Conservation (phyloP, 441 rosid species). For the Erysimum pusillum region DNA sequence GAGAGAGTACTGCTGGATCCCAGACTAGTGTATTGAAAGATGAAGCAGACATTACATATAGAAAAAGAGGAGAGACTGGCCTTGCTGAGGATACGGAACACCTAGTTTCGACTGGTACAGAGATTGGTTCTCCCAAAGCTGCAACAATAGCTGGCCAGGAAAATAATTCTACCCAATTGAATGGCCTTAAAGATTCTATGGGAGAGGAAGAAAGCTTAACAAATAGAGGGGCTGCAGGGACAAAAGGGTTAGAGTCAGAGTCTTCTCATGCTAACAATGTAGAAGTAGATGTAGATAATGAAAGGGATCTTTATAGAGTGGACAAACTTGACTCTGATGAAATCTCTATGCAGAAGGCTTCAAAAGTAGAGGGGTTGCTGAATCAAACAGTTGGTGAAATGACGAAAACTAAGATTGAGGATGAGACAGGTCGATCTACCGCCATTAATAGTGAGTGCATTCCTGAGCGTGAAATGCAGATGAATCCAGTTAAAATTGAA, state of each 20-base stretch:
- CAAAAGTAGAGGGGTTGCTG: conserved; percentile 55
- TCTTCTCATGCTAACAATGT: conserved; percentile 72
- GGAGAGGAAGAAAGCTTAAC: conserved; percentile 51
- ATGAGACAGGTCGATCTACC: conserved; percentile 48
- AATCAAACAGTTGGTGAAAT: conserved; percentile 57
- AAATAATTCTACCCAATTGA: conserved; percentile 51
- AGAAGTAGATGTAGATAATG: conserved; percentile 67
- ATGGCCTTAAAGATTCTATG: conserved; percentile 55
- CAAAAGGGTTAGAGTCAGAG: conserved; percentile 69
- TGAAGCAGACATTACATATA: conserved; percentile 54
- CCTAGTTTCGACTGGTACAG: conserved; percentile 53
- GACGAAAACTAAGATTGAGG: conserved; percentile 55
- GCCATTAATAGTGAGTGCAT: conserved; percentile 45
- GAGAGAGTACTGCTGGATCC: conserved; percentile 48
- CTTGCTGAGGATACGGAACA: conserved; percentile 56
- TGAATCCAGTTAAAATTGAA: conserved; percentile 56
- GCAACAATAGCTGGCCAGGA: conserved; percentile 54
- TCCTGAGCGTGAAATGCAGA: conserved; percentile 49
- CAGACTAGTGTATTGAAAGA: conserved; percentile 54
- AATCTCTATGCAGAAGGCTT: conserved; percentile 47
- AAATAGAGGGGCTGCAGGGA: conserved; percentile 53
- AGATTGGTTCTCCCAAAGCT: conserved; percentile 54
- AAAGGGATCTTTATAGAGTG: conserved; percentile 52
- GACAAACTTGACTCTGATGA: conserved; percentile 58
- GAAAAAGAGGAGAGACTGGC: conserved; percentile 53